Evolutionary conservation across 2,329 filamentous ascomycete genomes (phyloP).

Genomic region (Ophiostoma piceae): DNA sequence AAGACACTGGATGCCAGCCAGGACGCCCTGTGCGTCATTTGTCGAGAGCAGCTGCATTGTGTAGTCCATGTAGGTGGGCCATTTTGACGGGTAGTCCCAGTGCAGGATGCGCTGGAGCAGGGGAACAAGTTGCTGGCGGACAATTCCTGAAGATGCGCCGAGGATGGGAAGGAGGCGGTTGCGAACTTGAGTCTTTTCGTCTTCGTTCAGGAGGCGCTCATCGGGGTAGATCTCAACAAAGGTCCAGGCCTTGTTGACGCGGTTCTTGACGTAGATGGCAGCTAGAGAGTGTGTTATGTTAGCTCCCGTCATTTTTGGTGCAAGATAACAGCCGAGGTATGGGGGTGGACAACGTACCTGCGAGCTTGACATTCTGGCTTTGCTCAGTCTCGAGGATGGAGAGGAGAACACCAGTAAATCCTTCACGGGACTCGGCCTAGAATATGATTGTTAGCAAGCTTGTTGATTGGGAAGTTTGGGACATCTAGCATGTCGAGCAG

Average conservation of each 20-base stretch:
- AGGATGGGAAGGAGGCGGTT: constrained; percentile 85
- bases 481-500: not conserved
- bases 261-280: constrained; percentile 97
- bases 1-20: constrained; percentile 89
- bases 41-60: constrained; percentile 83
- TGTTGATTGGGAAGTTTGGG: too few relatives aligned
- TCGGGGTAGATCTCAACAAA: constrained; percentile 67
- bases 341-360: constrained; percentile 54
- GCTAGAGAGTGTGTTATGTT: constrained; percentile 47
- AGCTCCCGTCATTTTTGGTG: not conserved
- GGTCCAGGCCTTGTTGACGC: constrained; percentile 87
- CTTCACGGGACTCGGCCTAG: constrained; percentile 82
- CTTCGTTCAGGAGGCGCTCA: constrained; percentile 73
- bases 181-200: constrained; percentile 81
- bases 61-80: constrained; percentile 91
- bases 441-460: constrained; percentile 20
- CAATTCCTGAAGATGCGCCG: constrained; percentile 69
- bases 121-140: constrained; percentile 89
- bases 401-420: constrained; percentile 84
- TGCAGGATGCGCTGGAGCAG: constrained; percentile 94
- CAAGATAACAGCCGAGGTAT: not conserved
- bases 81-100: constrained; percentile 88
- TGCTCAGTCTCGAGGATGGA: constrained; percentile 87
- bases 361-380: constrained; percentile 76
- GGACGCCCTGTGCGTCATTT: constrained; percentile 79